phyloP scores from a whole-genome alignment of 2,329 filamentous ascomycete species.

The Eutypa lata region DNA sequence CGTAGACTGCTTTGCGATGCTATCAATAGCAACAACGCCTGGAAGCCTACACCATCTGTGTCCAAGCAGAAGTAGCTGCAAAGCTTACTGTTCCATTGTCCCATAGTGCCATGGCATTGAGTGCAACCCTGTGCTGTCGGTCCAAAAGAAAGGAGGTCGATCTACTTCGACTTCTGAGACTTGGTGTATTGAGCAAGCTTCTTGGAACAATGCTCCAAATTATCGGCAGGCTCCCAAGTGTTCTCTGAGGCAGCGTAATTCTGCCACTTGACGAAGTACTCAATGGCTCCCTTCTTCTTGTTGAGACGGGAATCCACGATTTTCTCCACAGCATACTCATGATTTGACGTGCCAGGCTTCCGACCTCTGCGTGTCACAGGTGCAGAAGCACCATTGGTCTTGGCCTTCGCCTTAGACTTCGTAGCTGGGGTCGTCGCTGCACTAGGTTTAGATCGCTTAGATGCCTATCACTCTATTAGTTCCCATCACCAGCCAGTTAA shows the following conservation, averaged over 20 bases:
- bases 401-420: slow-evolving; percentile 10
- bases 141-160: neutral
- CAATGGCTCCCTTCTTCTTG: slow-evolving; percentile 24
- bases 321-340: slow-evolving; percentile 45
- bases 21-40: no score
- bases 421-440: neutral
- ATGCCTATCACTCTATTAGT: slow-evolving; percentile 6
- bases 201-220: slow-evolving; percentile 36
- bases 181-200: slow-evolving; percentile 13
- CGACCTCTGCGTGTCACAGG: neutral
- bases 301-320: slow-evolving; percentile 42
- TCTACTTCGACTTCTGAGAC: neutral
- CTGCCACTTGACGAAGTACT: slow-evolving; percentile 54
- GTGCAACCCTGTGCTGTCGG: slow-evolving; percentile 21
- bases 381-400: slow-evolving; percentile 12
- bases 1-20: no score
- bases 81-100: neutral
- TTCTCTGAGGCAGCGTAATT: slow-evolving; percentile 41
- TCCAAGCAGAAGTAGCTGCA: neutral
- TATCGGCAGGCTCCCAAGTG: slow-evolving; percentile 52
- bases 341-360: neutral
- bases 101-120: slow-evolving; percentile 23
- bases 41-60: no score
- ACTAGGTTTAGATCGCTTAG: slow-evolving; percentile 5
- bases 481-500: neutral